A percentile compares a stretch with the other conserved stretches of the same genome.
phyloP scores from a whole-genome alignment of 2,329 filamentous ascomycete genomes.

The Pleoardoris graminearum region DNA sequence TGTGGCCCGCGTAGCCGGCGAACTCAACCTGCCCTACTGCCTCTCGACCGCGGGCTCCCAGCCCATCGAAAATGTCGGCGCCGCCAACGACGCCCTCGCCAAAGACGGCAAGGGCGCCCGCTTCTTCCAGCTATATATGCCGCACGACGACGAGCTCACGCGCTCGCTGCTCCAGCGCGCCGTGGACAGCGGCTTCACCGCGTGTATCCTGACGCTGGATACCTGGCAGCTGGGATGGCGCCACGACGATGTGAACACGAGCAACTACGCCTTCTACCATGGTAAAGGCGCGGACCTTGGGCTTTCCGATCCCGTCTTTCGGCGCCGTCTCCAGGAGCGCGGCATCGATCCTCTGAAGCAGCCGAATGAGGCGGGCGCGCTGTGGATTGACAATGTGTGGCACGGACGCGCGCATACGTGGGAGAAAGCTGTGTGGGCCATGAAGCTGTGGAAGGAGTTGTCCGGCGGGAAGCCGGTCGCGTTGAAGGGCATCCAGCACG shows the following conservation, averaged over 20 bases:
- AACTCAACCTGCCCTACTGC: slow-evolving; percentile 63
- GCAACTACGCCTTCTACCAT: slow-evolving; percentile 67
- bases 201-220: slow-evolving; percentile 63
- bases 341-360: slow-evolving; percentile 59
- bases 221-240: slow-evolving; percentile 68
- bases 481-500: slow-evolving; percentile 72
- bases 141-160: slow-evolving; percentile 64
- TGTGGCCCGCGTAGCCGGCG: slow-evolving; percentile 63
- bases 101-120: slow-evolving; percentile 41
- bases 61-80: slow-evolving; percentile 61
- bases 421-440: slow-evolving; percentile 54
- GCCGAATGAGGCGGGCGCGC: slow-evolving; percentile 58
- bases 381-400: slow-evolving; percentile 69
- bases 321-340: slow-evolving; percentile 54
- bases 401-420: slow-evolving; percentile 66
- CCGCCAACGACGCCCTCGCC: slow-evolving; percentile 54
- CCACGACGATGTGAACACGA: slow-evolving; percentile 59
- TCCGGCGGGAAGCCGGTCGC: slow-evolving; percentile 61
- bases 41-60: slow-evolving; percentile 61
- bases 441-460: slow-evolving; percentile 59
- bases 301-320: slow-evolving; percentile 63
- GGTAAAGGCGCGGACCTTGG: slow-evolving; percentile 63
- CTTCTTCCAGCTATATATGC: slow-evolving; percentile 68
- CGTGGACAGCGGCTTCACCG: slow-evolving; percentile 58
- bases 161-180: slow-evolving; percentile 61